Conservation (phyloP, 2,329 filamentous ascomycete genomes). For the Arthrobotrys entomopaga region DNA sequence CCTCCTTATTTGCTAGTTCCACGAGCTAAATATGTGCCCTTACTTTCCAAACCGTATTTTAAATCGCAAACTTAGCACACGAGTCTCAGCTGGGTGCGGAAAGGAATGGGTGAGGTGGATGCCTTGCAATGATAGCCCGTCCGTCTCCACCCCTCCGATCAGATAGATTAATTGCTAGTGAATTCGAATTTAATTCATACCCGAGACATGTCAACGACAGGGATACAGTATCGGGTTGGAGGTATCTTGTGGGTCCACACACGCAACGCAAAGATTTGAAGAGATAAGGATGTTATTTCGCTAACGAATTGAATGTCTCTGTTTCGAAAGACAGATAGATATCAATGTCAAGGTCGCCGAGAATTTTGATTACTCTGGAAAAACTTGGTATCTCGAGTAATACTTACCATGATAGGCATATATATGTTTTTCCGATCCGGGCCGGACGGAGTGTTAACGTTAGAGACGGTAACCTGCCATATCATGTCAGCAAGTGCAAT, state of each 20-base stretch:
- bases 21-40: constrained; percentile 2
- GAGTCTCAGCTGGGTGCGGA: background rate
- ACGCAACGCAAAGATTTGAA: too few species aligned
- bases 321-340: background rate
- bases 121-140: constrained; percentile 51
- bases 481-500: too few species aligned
- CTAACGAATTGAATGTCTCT: background rate
- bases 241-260: too few species aligned
- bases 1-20: constrained; percentile 8
- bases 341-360: constrained; percentile 14
- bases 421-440: constrained; percentile 4
- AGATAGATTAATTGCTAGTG: too few species aligned
- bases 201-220: too few species aligned
- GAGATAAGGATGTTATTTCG: background rate
- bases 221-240: too few species aligned
- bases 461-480: too few species aligned
- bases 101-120: constrained; percentile 41
- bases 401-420: background rate
- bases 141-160: background rate
- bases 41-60: constrained; percentile 1
- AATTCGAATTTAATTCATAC: too few species aligned
- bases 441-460: background rate
- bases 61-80: background rate
- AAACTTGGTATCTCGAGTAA: too few species aligned
- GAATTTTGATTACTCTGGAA: background rate